Percentiles rank a stretch among this genome's conserved stretches.
Conservation (phyloP, 2,329 filamentous ascomycete species). For the Colletotrichum agaves region DNA sequence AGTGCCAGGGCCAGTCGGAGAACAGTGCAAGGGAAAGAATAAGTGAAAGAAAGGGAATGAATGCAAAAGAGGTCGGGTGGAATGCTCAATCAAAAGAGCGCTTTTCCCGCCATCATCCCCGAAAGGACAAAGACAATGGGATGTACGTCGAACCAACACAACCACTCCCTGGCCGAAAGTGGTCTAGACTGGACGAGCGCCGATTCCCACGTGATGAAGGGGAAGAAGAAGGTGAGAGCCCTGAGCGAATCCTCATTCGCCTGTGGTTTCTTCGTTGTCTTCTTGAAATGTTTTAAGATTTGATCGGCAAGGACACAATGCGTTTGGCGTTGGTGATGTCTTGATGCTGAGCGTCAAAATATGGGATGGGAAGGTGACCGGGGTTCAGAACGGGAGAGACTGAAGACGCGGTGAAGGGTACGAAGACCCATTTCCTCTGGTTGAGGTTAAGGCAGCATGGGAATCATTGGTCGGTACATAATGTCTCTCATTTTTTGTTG, state of each 20-base stretch:
- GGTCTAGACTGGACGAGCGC: conserved; percentile 23
- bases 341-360: conserved; percentile 26
- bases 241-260: background rate
- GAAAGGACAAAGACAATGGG: conserved; percentile 37
- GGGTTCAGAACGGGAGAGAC: conserved; percentile 31
- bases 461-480: conserved; percentile 24
- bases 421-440: conserved; percentile 4
- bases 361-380: conserved; percentile 18
- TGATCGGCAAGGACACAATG: conserved; percentile 36
- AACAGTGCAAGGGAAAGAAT: conserved; percentile 28
- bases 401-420: conserved; percentile 35
- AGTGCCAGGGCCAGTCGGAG: conserved; percentile 24
- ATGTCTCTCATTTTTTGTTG: conserved; percentile 31
- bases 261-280: conserved; percentile 19
- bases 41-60: conserved; percentile 30
- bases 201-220: conserved; percentile 34
- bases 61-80: conserved; percentile 22
- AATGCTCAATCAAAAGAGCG: conserved; percentile 28
- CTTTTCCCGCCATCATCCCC: conserved; percentile 1
- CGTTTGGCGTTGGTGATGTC: conserved; percentile 37
- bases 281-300: conserved; percentile 27
- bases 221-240: background rate
- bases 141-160: conserved; percentile 18
- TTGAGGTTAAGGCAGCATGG: conserved; percentile 22
- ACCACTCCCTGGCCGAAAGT: conserved; percentile 20